Conservation (phyloP, 1,139 yeast genomes). For the Geotrichum fermentans region DNA sequence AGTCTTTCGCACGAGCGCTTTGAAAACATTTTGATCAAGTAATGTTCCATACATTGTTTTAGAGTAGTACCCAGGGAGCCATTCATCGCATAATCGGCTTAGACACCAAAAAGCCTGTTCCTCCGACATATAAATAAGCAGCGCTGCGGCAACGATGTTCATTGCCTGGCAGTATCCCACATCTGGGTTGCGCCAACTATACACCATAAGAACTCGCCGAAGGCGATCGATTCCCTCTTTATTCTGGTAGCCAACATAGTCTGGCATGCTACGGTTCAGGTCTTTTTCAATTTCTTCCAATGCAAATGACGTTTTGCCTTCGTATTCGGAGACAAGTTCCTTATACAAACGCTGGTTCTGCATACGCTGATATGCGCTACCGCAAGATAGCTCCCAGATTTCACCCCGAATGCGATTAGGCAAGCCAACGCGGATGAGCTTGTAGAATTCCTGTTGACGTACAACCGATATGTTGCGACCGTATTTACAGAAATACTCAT, state of each 20-base stretch:
- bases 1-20: constrained; percentile 79
- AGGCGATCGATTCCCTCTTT: constrained; percentile 79
- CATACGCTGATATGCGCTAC: constrained; percentile 73
- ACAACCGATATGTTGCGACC: constrained; percentile 80
- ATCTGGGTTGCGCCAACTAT: constrained; percentile 95
- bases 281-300: constrained; percentile 97
- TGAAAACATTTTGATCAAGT: constrained; percentile 89
- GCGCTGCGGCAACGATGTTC: constrained; percentile 95
- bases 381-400: constrained; percentile 89
- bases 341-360: constrained; percentile 59
- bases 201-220: constrained; percentile 84
- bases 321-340: constrained; percentile 53
- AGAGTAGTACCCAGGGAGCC: constrained; percentile 94
- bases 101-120: constrained; percentile 97
- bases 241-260: constrained; percentile 87
- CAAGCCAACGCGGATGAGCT: constrained; percentile 79
- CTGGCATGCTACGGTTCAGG: constrained; percentile 88
- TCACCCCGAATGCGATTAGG: constrained; percentile 93
- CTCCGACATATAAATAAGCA: constrained; percentile 88
- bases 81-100: constrained; percentile 71
- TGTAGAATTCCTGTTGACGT: constrained; percentile 71
- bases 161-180: constrained; percentile 98
- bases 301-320: constrained; percentile 66
- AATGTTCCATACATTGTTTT: constrained; percentile 97
- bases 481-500: constrained; percentile 74